Percentiles rank a stretch among this genome's conserved stretches.
Conservation (phyloP, 2,329 filamentous ascomycete species). For the Fusarium pseudograminearum region DNA sequence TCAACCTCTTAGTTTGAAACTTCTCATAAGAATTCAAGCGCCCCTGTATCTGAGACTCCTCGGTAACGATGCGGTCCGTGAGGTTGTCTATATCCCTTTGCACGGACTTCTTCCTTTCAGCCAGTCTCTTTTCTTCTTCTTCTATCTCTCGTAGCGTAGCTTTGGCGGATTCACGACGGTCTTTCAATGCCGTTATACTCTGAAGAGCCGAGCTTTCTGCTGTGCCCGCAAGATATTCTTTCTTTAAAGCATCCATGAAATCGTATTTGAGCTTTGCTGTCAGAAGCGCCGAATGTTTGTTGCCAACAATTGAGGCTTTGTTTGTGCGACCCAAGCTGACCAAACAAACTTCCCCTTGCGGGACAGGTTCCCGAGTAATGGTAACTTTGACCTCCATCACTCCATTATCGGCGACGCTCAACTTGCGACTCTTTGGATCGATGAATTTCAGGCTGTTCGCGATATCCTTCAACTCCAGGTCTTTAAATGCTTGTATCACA, state of each 20-base stretch:
- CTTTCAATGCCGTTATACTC: not conserved
- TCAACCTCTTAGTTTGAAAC: fast-evolving
- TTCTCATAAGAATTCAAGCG: fast-evolving
- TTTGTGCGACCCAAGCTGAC: not conserved
- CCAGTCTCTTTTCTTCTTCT: not conserved
- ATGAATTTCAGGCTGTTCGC: not conserved
- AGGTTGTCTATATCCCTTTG: fast-evolving
- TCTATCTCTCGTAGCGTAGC: not conserved
- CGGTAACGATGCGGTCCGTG: fast-evolving
- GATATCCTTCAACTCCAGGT: not conserved
- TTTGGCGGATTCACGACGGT: not conserved
- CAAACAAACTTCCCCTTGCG: not conserved
- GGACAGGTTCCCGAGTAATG: not conserved
- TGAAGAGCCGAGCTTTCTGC: not conserved
- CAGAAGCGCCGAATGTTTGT: not conserved
- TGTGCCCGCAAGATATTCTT: not conserved
- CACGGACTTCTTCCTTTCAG: fast-evolving
- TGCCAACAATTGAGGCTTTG: no score
- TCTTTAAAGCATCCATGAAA: not conserved
- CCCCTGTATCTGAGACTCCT: no score
- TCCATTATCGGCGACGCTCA: not conserved
- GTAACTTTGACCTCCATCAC: not conserved
- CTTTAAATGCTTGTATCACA: not conserved
- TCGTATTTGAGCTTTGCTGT: not conserved
- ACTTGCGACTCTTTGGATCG: not conserved